Percentiles rank a stretch among this genome's conserved stretches.
Evolutionary conservation across 2,329 filamentous ascomycete species (phyloP).

Genomic region (Lachnellula subtilissima): DNA sequence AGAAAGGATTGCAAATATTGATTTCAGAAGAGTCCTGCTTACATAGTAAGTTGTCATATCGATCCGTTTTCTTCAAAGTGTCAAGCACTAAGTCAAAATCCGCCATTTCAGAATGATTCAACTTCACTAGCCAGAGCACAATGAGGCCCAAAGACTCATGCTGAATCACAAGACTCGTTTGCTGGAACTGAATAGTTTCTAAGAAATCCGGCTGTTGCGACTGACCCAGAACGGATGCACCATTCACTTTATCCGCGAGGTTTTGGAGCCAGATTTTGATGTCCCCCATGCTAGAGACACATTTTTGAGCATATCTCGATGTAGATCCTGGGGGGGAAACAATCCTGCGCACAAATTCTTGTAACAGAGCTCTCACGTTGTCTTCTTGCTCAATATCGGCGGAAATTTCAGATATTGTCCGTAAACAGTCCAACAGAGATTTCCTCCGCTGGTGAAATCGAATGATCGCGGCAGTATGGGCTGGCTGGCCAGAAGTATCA

Average conservation of each 20-base stretch:
- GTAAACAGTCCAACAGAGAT: conserved; percentile 76
- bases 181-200: conserved; percentile 77
- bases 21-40: conserved; percentile 21
- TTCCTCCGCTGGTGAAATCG: conserved; percentile 83
- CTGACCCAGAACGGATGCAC: conserved; percentile 69
- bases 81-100: conserved; percentile 72
- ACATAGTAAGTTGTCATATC: conserved; percentile 64
- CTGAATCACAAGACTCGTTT: conserved; percentile 75
- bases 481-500: conserved; percentile 64
- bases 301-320: conserved; percentile 65
- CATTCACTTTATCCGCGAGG: conserved; percentile 70
- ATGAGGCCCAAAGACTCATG: conserved; percentile 86
- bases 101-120: conserved; percentile 60
- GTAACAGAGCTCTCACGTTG: conserved; percentile 46
- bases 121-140: conserved; percentile 71
- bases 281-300: conserved; percentile 68
- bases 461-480: conserved; percentile 75
- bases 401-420: conserved; percentile 66
- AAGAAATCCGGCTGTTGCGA: conserved; percentile 57
- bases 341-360: conserved; percentile 49
- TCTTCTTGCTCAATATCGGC: conserved; percentile 31
- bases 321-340: conserved; percentile 41
- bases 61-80: conserved; percentile 64
- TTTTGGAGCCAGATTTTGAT: conserved; percentile 73
- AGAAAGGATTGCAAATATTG: not conserved